Percentiles rank a stretch among this genome's conserved stretches.
Conservation (phyloP, 2,329 filamentous ascomycete species). For the Pseudonectria buxi region DNA sequence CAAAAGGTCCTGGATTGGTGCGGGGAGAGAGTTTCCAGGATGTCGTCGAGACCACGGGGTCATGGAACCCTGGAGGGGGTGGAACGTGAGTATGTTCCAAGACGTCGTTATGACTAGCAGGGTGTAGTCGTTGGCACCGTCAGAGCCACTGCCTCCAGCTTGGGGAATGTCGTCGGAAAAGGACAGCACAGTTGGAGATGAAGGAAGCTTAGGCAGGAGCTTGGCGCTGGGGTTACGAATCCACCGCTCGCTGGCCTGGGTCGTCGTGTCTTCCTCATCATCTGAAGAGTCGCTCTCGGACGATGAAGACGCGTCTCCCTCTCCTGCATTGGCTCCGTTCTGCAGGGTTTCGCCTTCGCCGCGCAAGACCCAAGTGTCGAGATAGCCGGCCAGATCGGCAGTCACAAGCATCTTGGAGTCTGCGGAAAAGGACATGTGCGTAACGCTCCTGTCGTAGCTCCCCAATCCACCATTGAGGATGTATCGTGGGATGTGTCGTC, state of each 20-base stretch:
- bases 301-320: constrained; percentile 28
- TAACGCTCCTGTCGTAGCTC: constrained; percentile 70
- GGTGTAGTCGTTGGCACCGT: constrained; percentile 38
- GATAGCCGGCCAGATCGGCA: constrained; percentile 74
- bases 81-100: constrained; percentile 68
- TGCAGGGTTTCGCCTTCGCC: constrained; percentile 24
- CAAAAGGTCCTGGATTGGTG: constrained; percentile 64
- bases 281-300: constrained; percentile 36
- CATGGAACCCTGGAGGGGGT: constrained; percentile 68
- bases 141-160: constrained; percentile 20
- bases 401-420: constrained; percentile 74
- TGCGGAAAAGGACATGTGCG: constrained; percentile 68
- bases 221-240: constrained; percentile 62
- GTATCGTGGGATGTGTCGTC: constrained; percentile 48
- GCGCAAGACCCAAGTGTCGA: constrained; percentile 79
- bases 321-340: constrained; percentile 26
- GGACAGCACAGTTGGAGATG: constrained; percentile 59
- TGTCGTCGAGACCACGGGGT: constrained; percentile 85
- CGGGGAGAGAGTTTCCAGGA: constrained; percentile 65
- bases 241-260: constrained; percentile 53
- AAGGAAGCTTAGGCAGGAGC: constrained; percentile 61
- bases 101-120: constrained; percentile 48
- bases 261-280: constrained; percentile 38
- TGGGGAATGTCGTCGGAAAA: constrained; percentile 50
- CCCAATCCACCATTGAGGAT: constrained; percentile 59